These are phyloP conservation scores for Calonectria montana DNA, from an alignment of 2,329 filamentous ascomycete species.

Conservation along the genomic window DNA sequence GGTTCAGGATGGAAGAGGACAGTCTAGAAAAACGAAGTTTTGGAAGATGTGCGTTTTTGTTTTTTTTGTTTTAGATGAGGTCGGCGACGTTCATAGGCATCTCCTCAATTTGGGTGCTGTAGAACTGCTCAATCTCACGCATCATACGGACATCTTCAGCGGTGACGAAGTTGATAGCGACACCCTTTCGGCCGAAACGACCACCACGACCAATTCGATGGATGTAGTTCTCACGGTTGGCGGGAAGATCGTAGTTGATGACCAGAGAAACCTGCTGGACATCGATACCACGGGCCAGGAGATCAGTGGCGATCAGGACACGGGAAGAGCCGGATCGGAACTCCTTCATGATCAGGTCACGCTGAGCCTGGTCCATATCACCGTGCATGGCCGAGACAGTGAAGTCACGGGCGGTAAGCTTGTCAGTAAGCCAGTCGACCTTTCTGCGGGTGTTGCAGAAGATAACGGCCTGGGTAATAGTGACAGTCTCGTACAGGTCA, in stretches of 20 bases:
- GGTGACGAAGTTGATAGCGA: slow-evolving; percentile 99
- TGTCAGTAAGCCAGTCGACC: slow-evolving; percentile 99
- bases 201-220: slow-evolving; percentile 99
- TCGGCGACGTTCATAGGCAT: slow-evolving; percentile 97
- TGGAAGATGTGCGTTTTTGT: slow-evolving; percentile 37
- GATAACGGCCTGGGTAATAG: slow-evolving; percentile 99
- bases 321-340: slow-evolving; percentile 98
- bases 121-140: slow-evolving; percentile 99
- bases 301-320: slow-evolving; percentile 97
- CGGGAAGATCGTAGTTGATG: slow-evolving; percentile 99
- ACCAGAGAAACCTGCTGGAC: slow-evolving; percentile 99
- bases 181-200: slow-evolving; percentile 99
- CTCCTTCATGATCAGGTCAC: slow-evolving; percentile 99
- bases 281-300: slow-evolving; percentile 99
- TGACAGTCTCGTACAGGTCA: slow-evolving; percentile 98
- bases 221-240: slow-evolving; percentile 99
- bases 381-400: slow-evolving; percentile 99
- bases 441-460: slow-evolving; percentile 99
- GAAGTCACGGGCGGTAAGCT: slow-evolving; percentile 98
- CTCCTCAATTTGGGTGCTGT: slow-evolving; percentile 99
- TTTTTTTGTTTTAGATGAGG: slow-evolving; percentile 69
- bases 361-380: slow-evolving; percentile 98
- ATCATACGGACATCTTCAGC: slow-evolving; percentile 99
- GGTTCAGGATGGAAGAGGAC: slow-evolving; percentile 33
- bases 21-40: slow-evolving; percentile 38